Percentiles rank a stretch among this genome's conserved stretches.
Evolutionary conservation across 1,284 basidiomycete genomes (phyloP).

Genomic region (Microbotryum intermedium): DNA sequence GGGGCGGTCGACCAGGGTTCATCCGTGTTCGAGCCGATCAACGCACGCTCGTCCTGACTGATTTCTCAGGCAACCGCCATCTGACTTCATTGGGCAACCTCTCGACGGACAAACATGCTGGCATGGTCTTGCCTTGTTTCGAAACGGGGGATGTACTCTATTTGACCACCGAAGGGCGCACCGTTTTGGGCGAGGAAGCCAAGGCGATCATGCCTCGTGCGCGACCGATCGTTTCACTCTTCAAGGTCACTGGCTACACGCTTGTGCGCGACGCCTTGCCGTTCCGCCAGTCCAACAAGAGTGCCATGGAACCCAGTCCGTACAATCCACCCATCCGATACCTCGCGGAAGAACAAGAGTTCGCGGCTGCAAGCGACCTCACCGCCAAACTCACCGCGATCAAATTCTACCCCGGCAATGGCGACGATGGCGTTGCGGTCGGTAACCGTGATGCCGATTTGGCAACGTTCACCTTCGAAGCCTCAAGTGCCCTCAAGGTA

Average conservation of each 20-base stretch:
- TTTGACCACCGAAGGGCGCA: conserved; percentile 52
- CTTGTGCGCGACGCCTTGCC: conserved; percentile 53
- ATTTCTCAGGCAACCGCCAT: conserved; percentile 55
- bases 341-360: conserved; percentile 46
- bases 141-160: conserved; percentile 53
- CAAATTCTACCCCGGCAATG: not conserved
- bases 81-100: conserved; percentile 54
- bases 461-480: conserved; percentile 50
- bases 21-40: conserved; percentile 52
- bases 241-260: conserved; percentile 49
- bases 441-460: conserved; percentile 40
- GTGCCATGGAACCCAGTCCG: conserved; percentile 44
- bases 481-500: conserved; percentile 40
- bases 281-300: conserved; percentile 41
- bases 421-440: conserved; percentile 34
- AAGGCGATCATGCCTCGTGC: conserved; percentile 51
- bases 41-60: conserved; percentile 52
- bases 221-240: conserved; percentile 45
- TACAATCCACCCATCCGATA: conserved; percentile 54
- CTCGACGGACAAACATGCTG: conserved; percentile 47
- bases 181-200: conserved; percentile 47
- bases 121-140: conserved; percentile 52
- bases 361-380: not conserved
- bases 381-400: conserved; percentile 3
- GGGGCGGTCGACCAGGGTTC: conserved; percentile 55